phyloP scores from a whole-genome alignment of 2,329 filamentous ascomycete genomes.

The Ceratocystis ficicola region DNA sequence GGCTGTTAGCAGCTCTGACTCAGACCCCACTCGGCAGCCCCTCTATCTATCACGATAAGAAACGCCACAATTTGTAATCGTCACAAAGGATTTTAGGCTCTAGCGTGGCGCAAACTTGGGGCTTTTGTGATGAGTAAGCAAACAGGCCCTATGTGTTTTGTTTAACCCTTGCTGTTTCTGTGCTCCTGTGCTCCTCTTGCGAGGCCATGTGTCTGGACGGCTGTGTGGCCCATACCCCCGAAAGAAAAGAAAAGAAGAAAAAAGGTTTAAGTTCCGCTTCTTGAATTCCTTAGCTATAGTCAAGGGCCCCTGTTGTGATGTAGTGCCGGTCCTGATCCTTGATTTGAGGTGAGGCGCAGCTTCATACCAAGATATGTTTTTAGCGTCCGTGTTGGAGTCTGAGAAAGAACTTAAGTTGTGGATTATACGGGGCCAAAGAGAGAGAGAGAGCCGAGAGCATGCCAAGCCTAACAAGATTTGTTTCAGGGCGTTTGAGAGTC shows the following conservation, averaged over 20 bases:
- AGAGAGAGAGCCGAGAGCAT: background rate
- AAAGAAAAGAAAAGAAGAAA: too few relatives aligned
- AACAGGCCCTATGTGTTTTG: too few relatives aligned
- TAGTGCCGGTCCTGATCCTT: background rate
- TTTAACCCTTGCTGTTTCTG: too few relatives aligned
- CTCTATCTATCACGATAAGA: conserved; percentile 10
- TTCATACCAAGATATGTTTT: background rate
- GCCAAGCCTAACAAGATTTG: conserved; percentile 6
- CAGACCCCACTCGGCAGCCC: conserved; percentile 21
- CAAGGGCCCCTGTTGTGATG: too few relatives aligned
- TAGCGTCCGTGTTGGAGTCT: background rate
- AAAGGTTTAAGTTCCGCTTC: too few relatives aligned
- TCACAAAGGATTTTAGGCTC: too few relatives aligned
- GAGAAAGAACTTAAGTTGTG: background rate
- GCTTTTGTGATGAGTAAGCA: too few relatives aligned
- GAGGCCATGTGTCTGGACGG: too few relatives aligned
- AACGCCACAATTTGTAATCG: conserved; percentile 9
- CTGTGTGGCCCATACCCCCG: too few relatives aligned
- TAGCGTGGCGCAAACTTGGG: too few relatives aligned
- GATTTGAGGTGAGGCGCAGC: background rate
- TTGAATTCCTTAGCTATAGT: too few relatives aligned
- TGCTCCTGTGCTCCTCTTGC: too few relatives aligned
- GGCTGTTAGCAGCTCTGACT: conserved; percentile 10
- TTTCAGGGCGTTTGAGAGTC: conserved; percentile 21
- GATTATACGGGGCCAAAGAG: conserved; percentile 9